Conservation (phyloP, 2,329 filamentous ascomycete genomes). For the Neonectria faginata region DNA sequence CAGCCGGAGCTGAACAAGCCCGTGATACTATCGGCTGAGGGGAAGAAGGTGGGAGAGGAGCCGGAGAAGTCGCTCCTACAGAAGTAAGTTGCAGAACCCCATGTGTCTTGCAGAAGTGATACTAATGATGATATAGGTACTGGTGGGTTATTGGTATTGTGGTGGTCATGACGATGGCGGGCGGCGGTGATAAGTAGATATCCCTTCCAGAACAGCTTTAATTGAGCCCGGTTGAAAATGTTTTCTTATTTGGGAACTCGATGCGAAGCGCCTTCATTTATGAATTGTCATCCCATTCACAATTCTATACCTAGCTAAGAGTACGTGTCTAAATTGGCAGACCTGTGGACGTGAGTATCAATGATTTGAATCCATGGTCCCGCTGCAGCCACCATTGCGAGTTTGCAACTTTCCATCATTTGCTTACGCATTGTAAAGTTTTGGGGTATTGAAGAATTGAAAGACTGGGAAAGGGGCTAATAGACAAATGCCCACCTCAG, state of each 20-base stretch:
- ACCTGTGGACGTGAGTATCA: background rate
- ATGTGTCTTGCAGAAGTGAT: constrained; percentile 18
- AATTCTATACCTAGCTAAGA: background rate
- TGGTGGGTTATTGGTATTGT: constrained; percentile 73
- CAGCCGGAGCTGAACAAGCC: constrained; percentile 73
- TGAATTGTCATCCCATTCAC: background rate
- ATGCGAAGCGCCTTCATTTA: background rate
- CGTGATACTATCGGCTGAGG: constrained; percentile 70
- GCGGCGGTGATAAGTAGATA: constrained; percentile 65
- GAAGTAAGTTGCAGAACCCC: constrained; percentile 62
- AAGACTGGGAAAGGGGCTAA: background rate
- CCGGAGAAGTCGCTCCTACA: constrained; percentile 74
- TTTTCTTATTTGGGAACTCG: background rate
- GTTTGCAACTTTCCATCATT: background rate
- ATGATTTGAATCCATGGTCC: background rate
- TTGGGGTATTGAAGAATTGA: background rate
- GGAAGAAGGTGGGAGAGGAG: constrained; percentile 66
- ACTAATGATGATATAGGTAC: constrained; percentile 63
- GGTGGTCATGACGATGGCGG: constrained; percentile 64
- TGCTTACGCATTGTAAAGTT: background rate
- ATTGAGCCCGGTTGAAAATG: background rate
- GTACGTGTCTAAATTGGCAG: background rate
- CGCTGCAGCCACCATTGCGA: background rate
- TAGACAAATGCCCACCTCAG: background rate
- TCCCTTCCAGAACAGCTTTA: constrained; percentile 12